Conservation (phyloP, 2,329 filamentous ascomycete species). For the Nothopassalora personata region DNA sequence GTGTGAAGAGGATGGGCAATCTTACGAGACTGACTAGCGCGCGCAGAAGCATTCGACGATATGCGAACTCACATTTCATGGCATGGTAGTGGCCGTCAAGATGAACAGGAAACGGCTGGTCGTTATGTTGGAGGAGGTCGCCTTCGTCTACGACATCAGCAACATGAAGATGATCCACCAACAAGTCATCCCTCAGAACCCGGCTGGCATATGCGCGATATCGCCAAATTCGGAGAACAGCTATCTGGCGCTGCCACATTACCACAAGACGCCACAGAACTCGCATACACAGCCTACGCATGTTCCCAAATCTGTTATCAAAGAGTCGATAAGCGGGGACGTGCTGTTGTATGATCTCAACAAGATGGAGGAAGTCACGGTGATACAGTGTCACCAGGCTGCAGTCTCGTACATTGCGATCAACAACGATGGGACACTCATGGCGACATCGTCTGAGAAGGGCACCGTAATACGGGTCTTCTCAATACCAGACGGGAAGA, state of each 20-base stretch:
- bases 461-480: slow-evolving; percentile 97
- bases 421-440: slow-evolving; percentile 83
- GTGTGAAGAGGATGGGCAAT: slow-evolving; percentile 9
- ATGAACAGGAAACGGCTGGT: slow-evolving; percentile 91
- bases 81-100: slow-evolving; percentile 88
- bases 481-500: slow-evolving; percentile 81
- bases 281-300: slow-evolving; percentile 60
- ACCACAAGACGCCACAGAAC: slow-evolving; percentile 49
- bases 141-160: slow-evolving; percentile 97
- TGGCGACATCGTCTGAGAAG: slow-evolving; percentile 94
- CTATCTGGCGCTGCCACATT: slow-evolving; percentile 89
- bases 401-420: slow-evolving; percentile 85
- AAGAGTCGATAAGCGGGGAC: slow-evolving; percentile 73
- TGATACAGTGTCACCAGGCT: slow-evolving; percentile 90
- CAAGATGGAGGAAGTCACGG: slow-evolving; percentile 86
- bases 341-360: slow-evolving; percentile 89
- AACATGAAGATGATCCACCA: slow-evolving; percentile 95
- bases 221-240: slow-evolving; percentile 94
- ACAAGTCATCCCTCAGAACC: slow-evolving; percentile 90
- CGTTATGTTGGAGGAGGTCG: slow-evolving; percentile 89
- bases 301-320: slow-evolving; percentile 69
- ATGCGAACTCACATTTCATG: slow-evolving; percentile 96
- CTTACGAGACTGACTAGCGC: slow-evolving; percentile 19
- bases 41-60: slow-evolving; percentile 70
- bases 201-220: slow-evolving; percentile 77